Base-by-base conservation (phyloP, 495 filamentous ascomycete species). In the Cenococcum geophilum region DNA sequence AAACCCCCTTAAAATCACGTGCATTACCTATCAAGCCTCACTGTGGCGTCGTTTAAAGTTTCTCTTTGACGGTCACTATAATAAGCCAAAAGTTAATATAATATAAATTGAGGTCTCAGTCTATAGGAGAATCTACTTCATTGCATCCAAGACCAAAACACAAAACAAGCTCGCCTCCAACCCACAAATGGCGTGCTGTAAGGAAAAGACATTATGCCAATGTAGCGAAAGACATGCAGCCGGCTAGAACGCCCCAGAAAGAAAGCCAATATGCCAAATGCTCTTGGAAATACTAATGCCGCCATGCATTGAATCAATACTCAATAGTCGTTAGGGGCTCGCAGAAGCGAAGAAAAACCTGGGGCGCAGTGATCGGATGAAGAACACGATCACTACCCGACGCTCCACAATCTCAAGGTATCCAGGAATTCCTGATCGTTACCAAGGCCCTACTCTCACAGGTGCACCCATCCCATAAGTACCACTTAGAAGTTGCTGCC, bases 401-500 rank as follows among this genome's bases (percentile, higher is more conserved):
- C 11, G 40, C 40, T 45, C 40, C 40, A 14, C 40, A 18, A 45
- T 45, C 18, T 18, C 40, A 45, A 45, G 3, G 40, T 45, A 14
- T 45, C 18, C 18, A 16, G 18, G 40, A 14, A 45, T 1, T 14
- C 40, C 14, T 48, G 21, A 27, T 9, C 27, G 14, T 74, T 75
- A 89, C 86, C 85, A 89, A 21, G 85, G 85, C 9, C 87, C 87
- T 63, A 90, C 87, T 49, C 81, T 83, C 51, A 91, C 87, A 27
- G 89, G 83, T 14, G 60, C 43, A 58, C 78, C 79, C 45, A 86
- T 78, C 21, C 86, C 86, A 69, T 89, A 93, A 6, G 85, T 88
- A 18, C 89, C 89, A 60, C 83, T 86, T 50, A 92, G 76, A 14
- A 95, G 77, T 70, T 95, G 88, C 57, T 91, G 86, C 11, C 89